Evolutionary conservation across 495 filamentous ascomycete genomes (phyloP), one percentile per base, ranked within the genome.

Genomic region (Trichoderma gamsii): DNA sequence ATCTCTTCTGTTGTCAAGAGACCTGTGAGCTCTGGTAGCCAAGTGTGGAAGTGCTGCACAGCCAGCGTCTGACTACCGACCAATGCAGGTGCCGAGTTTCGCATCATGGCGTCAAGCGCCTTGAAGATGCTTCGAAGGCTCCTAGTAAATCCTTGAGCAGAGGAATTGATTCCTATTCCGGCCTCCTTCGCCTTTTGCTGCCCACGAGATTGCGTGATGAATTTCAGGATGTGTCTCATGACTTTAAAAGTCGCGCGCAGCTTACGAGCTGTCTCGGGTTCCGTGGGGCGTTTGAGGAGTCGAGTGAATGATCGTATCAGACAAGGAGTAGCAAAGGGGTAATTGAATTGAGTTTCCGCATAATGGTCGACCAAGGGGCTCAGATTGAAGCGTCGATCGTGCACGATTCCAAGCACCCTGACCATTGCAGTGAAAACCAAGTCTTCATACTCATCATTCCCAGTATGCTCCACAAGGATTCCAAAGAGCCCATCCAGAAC

Each of bases 161-260:
- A 87, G 38, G 88, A 87, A 5, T 91, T 96, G 43, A 96, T 92
- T 2, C 93, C 94, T 72, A 97, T 93, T 1, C 87, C 92, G 13
- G 89, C 91, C 75, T 97, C 93, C 76, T 96, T 96, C 5, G 82
- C 87, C 72, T 92, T 90, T 76, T 97, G 93, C 74, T 96, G 91
- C 67, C 89, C 88, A 52, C 92, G 83, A 6, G 92, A 92, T 72
- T 92, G 92, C 59, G 96, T 89, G 68, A 98, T 98, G 79, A 99
- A 97, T 72, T 92, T 96, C 68, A 99, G 83, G 65, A 99, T 85
- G 70, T 97, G 92, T 25, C 89, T 85, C 27, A 93, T 93, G 41
- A 99, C 96, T 75, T 99, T 99, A 77, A 98, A 91, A 0, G 94
- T 93, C 27, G 94, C 91, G 16, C 95, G 88, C 63, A 99, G 84